Evolutionary conservation across 352 stramenopile species (phyloP), one percentile per base, ranked within the genome.

Genomic region (Thalassiosira sp.): DNA sequence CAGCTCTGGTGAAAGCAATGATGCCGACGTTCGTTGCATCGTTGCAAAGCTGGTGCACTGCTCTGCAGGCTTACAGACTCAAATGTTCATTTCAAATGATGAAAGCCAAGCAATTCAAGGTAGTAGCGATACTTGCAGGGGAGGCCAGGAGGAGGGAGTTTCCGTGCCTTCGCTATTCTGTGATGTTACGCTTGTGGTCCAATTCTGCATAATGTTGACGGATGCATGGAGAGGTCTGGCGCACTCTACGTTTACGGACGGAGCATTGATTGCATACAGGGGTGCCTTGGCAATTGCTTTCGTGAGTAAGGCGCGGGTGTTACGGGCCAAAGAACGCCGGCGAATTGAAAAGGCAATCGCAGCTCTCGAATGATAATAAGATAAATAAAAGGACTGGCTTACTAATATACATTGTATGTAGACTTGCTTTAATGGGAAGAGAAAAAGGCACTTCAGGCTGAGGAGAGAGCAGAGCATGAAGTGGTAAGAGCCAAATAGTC

Each of bases 221-320:
- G 42, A 49, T 49, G 42, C 42, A 49, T 49, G 42, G 42, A 22
- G 16, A 49, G 42, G 42, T 49, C 42, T 49, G 16, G 42, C 42
- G 5, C 13, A 6, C 3, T 5, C 42, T 49, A 15, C 42, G 5
- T 49, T 49, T n/a, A n/a, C 42, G 16, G 16, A 49, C 3, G 42
- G 42, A 22, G 42, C 42, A 49, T 49, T 49, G 42, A 15, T 49
- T 49, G 11, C 42, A n/a, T 49, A 49, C 16, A 49, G 16, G 16
- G 42, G 42, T 49, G 42, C 42, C 42, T 49, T 49, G 42, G 42
- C 5, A 5, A 49, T 49, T 49, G 42, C 42, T 49, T 49, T 15
- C 16, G 16, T 15, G 16, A 49, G 16, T n/a, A 49, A 49, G 42
- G 42, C 5, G 16, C 42, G 42, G 16, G 42, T 49, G 5, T 49